Evolutionary conservation across 2,329 filamentous ascomycete genomes (phyloP).

Genomic region (Daldinia eschscholtzii): DNA sequence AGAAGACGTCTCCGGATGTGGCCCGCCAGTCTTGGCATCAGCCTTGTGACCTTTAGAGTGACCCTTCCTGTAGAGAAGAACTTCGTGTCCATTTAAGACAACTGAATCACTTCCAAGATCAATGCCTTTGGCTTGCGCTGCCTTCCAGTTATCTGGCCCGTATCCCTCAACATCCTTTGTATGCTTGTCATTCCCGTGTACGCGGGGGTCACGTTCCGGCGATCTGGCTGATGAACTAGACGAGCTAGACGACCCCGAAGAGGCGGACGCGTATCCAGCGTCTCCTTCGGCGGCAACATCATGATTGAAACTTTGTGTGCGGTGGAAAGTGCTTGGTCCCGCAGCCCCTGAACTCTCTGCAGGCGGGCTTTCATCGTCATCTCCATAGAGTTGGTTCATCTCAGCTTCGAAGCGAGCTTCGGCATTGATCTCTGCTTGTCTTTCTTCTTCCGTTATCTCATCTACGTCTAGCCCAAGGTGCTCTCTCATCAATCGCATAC

Average conservation of each 20-base stretch:
- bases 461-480: constrained; percentile 97
- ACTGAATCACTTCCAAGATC: constrained; percentile 78
- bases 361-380: constrained; percentile 55
- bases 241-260: constrained; percentile 38
- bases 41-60: constrained; percentile 13
- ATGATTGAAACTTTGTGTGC: constrained; percentile 50
- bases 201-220: constrained; percentile 61
- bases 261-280: constrained; percentile 33
- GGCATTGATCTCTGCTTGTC: constrained; percentile 73
- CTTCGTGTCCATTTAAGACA: constrained; percentile 76
- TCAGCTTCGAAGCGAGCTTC: constrained; percentile 67
- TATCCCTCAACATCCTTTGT: constrained; percentile 82
- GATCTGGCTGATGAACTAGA: constrained; percentile 54
- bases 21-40: constrained; percentile 24
- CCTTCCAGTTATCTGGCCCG: constrained; percentile 81
- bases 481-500: constrained; percentile 94
- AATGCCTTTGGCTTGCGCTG: constrained; percentile 70
- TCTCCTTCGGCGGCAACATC: constrained; percentile 44
- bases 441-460: constrained; percentile 84
- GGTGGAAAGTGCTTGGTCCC: constrained; percentile 35
- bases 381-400: constrained; percentile 73
- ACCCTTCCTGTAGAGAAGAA: constrained; percentile 67
- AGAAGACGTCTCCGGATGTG: constrained; percentile 43
- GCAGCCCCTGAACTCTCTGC: constrained; percentile 44
- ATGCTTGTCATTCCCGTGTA: constrained; percentile 73